Conservation (phyloP, 2,329 filamentous ascomycete species). For the Sclerotinia sclerotiorum region DNA sequence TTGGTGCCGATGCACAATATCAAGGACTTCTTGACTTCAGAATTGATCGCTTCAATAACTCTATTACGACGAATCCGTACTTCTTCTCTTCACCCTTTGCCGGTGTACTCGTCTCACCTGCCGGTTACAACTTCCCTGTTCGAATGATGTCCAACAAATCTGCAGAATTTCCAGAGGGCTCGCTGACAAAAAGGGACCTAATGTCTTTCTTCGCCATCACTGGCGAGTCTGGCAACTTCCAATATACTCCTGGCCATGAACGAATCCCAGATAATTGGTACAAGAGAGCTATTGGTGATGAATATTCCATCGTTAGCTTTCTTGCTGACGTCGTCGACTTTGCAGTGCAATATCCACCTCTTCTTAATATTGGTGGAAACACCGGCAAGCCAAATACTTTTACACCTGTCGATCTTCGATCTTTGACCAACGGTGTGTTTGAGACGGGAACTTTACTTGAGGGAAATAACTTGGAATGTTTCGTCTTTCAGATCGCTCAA, state of each 20-base stretch:
- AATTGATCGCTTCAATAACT: conserved; percentile 10
- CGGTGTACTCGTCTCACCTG: conserved; percentile 30
- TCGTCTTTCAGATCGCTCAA: conserved; percentile 45
- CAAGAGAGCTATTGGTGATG: conserved; percentile 23
- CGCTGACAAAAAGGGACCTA: conserved; percentile 42
- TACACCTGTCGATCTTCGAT: conserved; percentile 46
- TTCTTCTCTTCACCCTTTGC: conserved; percentile 50
- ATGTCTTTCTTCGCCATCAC: conserved; percentile 39
- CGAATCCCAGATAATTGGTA: conserved; percentile 22
- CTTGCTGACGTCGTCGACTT: conserved; percentile 45
- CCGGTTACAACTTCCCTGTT: conserved; percentile 34
- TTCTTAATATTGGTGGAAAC: conserved; percentile 54
- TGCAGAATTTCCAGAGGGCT: conserved; percentile 38
- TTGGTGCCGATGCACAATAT: conserved; percentile 13
- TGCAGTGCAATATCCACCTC: conserved; percentile 45
- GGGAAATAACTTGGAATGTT: conserved; percentile 51
- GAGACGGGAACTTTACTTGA: conserved; percentile 46
- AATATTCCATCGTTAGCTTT: conserved; percentile 44
- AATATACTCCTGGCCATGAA: conserved; percentile 20
- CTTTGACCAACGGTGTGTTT: conserved; percentile 48
- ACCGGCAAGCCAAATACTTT: conserved; percentile 54
- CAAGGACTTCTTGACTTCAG: conserved; percentile 9
- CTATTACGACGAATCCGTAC: conserved; percentile 46
- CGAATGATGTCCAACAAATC: conserved; percentile 36
- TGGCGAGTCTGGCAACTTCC: conserved; percentile 23